A percentile compares a stretch with the other conserved stretches of the same genome.
phyloP scores from a whole-genome alignment of 768 basidiomycete genomes.

The Lactifluus hygrophoroides region DNA sequence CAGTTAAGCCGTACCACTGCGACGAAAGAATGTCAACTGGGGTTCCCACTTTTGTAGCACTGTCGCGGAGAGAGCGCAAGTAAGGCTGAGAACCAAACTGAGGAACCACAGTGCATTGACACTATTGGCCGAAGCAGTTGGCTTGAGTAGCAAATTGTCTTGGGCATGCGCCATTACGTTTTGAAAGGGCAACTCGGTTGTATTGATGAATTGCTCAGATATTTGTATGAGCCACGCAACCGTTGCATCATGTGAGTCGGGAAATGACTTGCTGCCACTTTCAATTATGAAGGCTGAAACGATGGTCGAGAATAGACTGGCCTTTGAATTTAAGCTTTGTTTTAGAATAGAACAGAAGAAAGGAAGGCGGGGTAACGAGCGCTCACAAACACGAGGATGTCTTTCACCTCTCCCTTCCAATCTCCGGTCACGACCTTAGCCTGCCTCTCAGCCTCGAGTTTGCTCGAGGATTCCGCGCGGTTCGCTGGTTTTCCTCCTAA shows the following conservation, averaged over 20 bases:
- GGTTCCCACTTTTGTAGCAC: constrained; percentile 1
- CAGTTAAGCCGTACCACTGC: not conserved
- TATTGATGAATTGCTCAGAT: constrained; percentile 4
- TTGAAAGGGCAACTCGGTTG: not conserved
- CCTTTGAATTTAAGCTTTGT: not conserved
- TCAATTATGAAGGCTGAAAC: constrained; percentile 3
- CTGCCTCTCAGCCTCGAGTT: not conserved
- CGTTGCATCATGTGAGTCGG: not conserved
- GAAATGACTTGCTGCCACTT: constrained; percentile 10
- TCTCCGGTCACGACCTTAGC: not conserved
- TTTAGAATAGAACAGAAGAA: not conserved
- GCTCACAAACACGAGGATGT: constrained; percentile 12
- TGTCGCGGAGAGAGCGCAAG: not conserved
- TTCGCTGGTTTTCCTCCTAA: not conserved
- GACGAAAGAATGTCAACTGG: not conserved
- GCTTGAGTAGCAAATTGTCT: not conserved
- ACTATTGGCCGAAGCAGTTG: not conserved
- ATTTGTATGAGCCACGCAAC: constrained; percentile 1
- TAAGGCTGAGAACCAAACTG: not conserved
- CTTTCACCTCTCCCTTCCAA: constrained; percentile 5
- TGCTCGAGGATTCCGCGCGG: not conserved
- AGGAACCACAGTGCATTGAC: constrained; percentile 8
- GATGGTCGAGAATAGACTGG: constrained; percentile 12
- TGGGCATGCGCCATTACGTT: not conserved
- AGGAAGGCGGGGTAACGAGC: not conserved